Percentiles rank a stretch among this genome's conserved stretches.
Conservation (phyloP, 306 rosid genomes). For the Cajanus cajan region DNA sequence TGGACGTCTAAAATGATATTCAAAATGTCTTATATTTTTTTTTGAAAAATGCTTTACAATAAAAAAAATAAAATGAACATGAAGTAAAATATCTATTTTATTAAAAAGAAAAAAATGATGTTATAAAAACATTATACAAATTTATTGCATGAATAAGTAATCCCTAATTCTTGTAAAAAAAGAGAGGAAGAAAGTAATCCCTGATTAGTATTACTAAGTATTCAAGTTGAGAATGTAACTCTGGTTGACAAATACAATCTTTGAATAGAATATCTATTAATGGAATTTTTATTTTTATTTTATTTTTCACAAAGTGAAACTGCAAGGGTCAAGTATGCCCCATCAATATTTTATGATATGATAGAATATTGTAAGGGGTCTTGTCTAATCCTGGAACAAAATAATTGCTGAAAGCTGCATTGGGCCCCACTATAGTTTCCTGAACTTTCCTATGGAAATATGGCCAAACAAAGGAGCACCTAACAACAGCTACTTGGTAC, state of each 20-base stretch:
- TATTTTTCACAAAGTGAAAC: no score
- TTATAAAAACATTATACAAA: no score
- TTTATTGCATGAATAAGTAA: no score
- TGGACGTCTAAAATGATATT: no score
- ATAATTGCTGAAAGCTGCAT: background rate
- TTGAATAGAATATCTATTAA: background rate
- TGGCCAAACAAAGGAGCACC: background rate
- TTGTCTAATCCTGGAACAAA: slow-evolving; percentile 26
- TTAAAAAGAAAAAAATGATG: no score
- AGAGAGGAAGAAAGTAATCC: background rate
- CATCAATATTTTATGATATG: background rate
- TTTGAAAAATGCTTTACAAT: no score
- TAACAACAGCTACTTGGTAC: slow-evolving; percentile 32
- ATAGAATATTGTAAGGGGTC: slow-evolving; percentile 7
- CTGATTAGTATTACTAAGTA: background rate
- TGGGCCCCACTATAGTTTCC: background rate
- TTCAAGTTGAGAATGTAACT: background rate
- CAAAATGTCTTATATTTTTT: no score
- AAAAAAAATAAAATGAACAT: no score
- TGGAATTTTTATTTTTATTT: background rate
- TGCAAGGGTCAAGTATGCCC: background rate
- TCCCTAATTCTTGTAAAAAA: no score
- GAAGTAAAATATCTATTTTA: no score
- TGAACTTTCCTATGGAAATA: slow-evolving; percentile 8
- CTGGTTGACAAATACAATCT: background rate